Evolutionary conservation across 768 basidiomycete species (phyloP).

Genomic region (Rhodotorula paludigena): DNA sequence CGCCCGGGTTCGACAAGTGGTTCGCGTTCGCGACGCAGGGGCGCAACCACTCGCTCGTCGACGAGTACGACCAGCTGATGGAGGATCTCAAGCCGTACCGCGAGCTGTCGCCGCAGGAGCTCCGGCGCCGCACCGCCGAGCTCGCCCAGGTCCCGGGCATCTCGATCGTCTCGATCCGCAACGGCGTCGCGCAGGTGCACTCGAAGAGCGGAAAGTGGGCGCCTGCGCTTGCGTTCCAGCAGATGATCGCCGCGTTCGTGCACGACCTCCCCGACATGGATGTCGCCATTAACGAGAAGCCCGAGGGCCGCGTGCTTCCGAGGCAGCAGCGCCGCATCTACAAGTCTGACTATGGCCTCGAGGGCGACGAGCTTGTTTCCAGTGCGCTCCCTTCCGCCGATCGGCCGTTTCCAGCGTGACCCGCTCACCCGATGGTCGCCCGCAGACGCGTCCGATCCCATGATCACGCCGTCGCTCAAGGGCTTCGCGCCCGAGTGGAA

Average conservation of each 20-base stretch:
- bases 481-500: conserved; percentile 77
- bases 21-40: conserved; percentile 43
- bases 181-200: conserved; percentile 41
- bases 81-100: conserved; percentile 40
- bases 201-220: conserved; percentile 43
- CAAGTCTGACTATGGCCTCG: conserved; percentile 40
- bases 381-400: conserved; percentile 29
- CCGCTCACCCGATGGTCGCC: too few relatives aligned
- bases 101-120: conserved; percentile 32
- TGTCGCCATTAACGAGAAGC: conserved; percentile 85
- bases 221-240: conserved; percentile 43
- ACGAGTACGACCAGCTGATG: conserved; percentile 45
- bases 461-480: conserved; percentile 43
- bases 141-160: conserved; percentile 43
- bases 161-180: conserved; percentile 40
- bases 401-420: neutral
- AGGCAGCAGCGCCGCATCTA: conserved; percentile 31
- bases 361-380: conserved; percentile 24
- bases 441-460: conserved; percentile 40
- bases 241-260: conserved; percentile 41
- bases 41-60: conserved; percentile 43
- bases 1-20: conserved; percentile 44
- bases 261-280: conserved; percentile 84
- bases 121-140: conserved; percentile 39
- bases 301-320: conserved; percentile 79